Base-by-base conservation (phyloP, 2,329 filamentous ascomycete species). In the Aureobasidium zeae region DNA sequence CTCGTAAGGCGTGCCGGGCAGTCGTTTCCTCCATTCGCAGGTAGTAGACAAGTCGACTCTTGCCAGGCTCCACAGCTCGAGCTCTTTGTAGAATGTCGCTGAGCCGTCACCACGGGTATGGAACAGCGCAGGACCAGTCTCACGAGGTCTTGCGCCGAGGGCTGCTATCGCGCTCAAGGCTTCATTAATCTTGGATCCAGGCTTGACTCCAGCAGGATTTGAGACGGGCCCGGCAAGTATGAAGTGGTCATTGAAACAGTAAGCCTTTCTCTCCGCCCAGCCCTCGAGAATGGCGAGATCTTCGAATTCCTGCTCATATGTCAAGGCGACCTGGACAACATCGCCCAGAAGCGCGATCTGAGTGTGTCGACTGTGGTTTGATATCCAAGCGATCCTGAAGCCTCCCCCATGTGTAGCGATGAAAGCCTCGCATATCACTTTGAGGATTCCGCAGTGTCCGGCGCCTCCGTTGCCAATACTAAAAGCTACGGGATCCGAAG, bases 211-310 rank as follows among this genome's bases (percentile, higher is more conserved):
- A 28, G 46, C 13, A 13, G 28, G 10, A 49, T 47, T n/a, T 9
- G 26, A 2, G 12, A n/a, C 11, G 1, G 51, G 51, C 4, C 53
- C 53, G 17, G 45, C 53, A 21, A 55, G 45, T 7, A 53, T 44
- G 25, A 55, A 55, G 44, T 55, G 54, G 35, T 56, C 54, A 21
- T 52, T 48, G 44, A 56, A 55, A 1, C 42, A 49, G 20, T 48
- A 44, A 2, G 48, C 32, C 9, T 49, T 42, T 25, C 39, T 44
- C 19, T 31, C 29, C 2, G 48, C 31, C 54, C 54, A 56, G 1
- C 53, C 53, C 20, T 55, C 54, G 2, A 11, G 4, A 10, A 51
- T 44, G 1, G 52, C 37, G 3, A 53, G 7, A 12, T 49, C 46
- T 32, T 56, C 53, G 33, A 52, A 51, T 6, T 44, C 41, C 3